Percentiles rank a stretch among this genome's conserved stretches.
phyloP scores from a whole-genome alignment of 108 stramenopile genomes.

The Ochromonas danica region DNA sequence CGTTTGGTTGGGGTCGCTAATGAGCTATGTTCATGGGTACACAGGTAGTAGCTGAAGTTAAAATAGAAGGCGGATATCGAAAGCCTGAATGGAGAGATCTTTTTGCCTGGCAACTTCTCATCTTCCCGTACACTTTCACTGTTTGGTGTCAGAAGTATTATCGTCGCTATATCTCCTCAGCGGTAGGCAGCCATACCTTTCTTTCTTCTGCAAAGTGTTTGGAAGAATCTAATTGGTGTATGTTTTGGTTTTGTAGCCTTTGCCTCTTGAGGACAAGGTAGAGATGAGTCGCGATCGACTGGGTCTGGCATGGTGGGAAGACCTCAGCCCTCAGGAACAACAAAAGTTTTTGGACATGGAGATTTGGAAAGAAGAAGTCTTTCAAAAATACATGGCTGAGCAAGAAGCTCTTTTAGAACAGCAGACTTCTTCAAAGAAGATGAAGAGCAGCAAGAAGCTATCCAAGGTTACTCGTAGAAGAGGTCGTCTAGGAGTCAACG shows the following conservation, averaged over 20 bases:
- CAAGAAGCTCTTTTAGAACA: neutral
- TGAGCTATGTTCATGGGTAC: neutral
- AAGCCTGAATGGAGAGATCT: slow-evolving; percentile 14
- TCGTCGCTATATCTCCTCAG: slow-evolving; percentile 6
- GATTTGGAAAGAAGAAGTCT: slow-evolving; percentile 13
- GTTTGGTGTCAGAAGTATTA: neutral
- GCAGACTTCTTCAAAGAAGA: neutral
- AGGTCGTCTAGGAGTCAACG: no score
- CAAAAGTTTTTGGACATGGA: neutral
- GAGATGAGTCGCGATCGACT: slow-evolving; percentile 18
- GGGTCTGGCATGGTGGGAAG: slow-evolving; percentile 9
- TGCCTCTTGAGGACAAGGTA: neutral
- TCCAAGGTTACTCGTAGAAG: neutral
- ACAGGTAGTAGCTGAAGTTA: slow-evolving; percentile 7
- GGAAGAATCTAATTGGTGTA: no score
- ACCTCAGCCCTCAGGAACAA: neutral
- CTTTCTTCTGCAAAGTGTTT: neutral
- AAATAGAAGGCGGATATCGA: slow-evolving; percentile 3
- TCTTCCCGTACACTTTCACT: neutral
- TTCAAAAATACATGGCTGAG: neutral
- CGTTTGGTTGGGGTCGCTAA: neutral
- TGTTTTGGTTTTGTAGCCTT: neutral
- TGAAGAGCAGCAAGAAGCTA: neutral
- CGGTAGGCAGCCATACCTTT: neutral
- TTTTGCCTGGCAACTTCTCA: neutral